Evolutionary conservation across 148 eudicot species (phyloP), one percentile per base, ranked within the genome.

Genomic region (Rhododendron ferrugineum): DNA sequence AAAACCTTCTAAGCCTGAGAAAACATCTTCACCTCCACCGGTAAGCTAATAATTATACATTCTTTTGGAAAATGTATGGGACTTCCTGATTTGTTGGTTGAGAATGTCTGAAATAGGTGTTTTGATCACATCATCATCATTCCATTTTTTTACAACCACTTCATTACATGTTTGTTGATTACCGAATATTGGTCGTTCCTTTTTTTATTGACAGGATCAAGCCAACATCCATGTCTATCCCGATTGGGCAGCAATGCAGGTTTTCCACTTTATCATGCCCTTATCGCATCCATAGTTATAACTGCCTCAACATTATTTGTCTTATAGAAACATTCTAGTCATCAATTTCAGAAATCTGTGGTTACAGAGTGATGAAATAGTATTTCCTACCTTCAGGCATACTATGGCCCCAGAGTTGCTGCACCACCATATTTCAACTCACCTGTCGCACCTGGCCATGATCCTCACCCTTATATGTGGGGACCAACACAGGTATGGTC

Each of bases 241-340:
- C 76, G 98, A 97, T 85, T 97, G 99, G 98, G 94, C 98, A 56
- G 91, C 94, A 84, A 95, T 97, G 98, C 99, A 95, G 99, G 99
- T 97, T 68, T 76, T 46, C 85, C 4, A 58, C 76, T 34, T 26
- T 74, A n/a, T 79, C 78, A 54, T 86, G 78, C 46, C n/a, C 34
- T 20, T 72, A 47, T n/a, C 2, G 4, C 37, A 40, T 75, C 46
- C 7, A 58, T 84, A 56, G 30, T 26, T 34, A 37, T 40, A 49
- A 79, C 20, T 36, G 3, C 37, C 7, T 52, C 10, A 36, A 16
- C 46, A 54, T 54, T 52, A 58, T 62, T 36, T 40, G 6, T 82
- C 44, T 10, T 16, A 47, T 11, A 74, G 14, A 72, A 34, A 52
- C 42, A 3, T 68, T 75, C 28, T 8, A 46, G 30, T 79, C 26